Base-by-base conservation (phyloP, 1,284 basidiomycete genomes). In the Moesziomyces sp. region DNA sequence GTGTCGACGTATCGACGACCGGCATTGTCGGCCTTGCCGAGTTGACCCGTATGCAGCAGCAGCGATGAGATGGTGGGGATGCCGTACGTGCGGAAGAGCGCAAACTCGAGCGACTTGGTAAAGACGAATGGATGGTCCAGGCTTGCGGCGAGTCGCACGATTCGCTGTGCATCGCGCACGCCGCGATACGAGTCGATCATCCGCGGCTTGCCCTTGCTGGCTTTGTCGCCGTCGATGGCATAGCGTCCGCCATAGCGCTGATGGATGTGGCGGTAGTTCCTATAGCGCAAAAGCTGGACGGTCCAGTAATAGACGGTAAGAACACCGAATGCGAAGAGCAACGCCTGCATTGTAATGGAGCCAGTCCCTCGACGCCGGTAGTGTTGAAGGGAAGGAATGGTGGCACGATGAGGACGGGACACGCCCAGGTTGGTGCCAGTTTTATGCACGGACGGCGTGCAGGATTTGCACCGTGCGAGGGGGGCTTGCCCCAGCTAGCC, bases 51-150 rank as follows among this genome's bases (percentile, higher is more conserved):
- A 30, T 65, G 58, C 33, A 72, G 43, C 1, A 76, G 55, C 2
- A 76, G 58, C 11, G 54, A 52, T 3, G 74, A 76, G 58, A 76
- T 74, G 28, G 64, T 74, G 4, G 65, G 58, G 13, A 76, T 73
- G 10, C 70, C 74, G 46, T 76, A 76, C 6, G 74, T 74, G 16
- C 63, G 59, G 35, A 76, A 76, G 26, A 76, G 58, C 1, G 65
- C 65, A 23, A 73, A 69, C 28, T 76, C 65, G 54, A 72, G 53
- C 45, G 74, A 50, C 23, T 64, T 69, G 30, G 48, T 56, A 16
- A 57, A 72, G 38, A 61, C 11, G 35, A 64, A 71, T 2, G 61
- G 68, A 16, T 40, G 43, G 45, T 74, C 71, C 14, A 56, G 14
- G 18, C 43, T 24, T n/a, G 52, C 58, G 0, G 61, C 50, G 0